Evolutionary conservation across 2,329 filamentous ascomycete genomes (phyloP).

Genomic region (Claviceps sorghi): DNA sequence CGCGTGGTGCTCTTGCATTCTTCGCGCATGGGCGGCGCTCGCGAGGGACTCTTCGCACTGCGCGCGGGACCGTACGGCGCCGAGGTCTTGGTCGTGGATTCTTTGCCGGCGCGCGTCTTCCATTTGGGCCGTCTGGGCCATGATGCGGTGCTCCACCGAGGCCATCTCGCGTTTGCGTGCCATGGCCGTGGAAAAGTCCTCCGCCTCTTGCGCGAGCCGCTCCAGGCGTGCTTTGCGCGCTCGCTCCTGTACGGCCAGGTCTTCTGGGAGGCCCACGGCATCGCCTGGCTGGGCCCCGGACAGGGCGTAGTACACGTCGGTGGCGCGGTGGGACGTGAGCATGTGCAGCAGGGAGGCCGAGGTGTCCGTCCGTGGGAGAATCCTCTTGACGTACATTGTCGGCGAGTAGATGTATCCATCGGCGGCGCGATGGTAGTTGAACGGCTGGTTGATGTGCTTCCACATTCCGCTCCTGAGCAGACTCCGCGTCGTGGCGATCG

Average conservation of each 20-base stretch:
- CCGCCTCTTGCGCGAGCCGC: slow-evolving; percentile 29
- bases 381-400: slow-evolving; percentile 43
- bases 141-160: slow-evolving; percentile 35
- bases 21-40: slow-evolving; percentile 17
- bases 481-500: slow-evolving; percentile 39
- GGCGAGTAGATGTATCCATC: slow-evolving; percentile 46
- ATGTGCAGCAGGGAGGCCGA: slow-evolving; percentile 30
- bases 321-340: slow-evolving; percentile 36
- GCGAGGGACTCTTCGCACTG: slow-evolving; percentile 30
- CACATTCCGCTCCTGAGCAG: slow-evolving; percentile 50
- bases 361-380: slow-evolving; percentile 25
- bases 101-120: slow-evolving; percentile 35
- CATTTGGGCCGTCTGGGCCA: slow-evolving; percentile 31
- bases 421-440: slow-evolving; percentile 35
- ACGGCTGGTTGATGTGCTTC: slow-evolving; percentile 47
- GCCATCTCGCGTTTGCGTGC: slow-evolving; percentile 37
- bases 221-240: slow-evolving; percentile 32
- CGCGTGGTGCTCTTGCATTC: slow-evolving; percentile 31
- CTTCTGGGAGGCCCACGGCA: slow-evolving; percentile 35
- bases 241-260: slow-evolving; percentile 34
- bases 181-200: slow-evolving; percentile 34
- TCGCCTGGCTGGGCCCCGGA: slow-evolving; percentile 38
- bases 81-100: slow-evolving; percentile 31
- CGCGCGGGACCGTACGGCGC: slow-evolving; percentile 28
- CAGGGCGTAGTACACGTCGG: slow-evolving; percentile 40